Conservation (phyloP, 768 basidiomycete species). For the Omphalotus guepiniiformis region DNA sequence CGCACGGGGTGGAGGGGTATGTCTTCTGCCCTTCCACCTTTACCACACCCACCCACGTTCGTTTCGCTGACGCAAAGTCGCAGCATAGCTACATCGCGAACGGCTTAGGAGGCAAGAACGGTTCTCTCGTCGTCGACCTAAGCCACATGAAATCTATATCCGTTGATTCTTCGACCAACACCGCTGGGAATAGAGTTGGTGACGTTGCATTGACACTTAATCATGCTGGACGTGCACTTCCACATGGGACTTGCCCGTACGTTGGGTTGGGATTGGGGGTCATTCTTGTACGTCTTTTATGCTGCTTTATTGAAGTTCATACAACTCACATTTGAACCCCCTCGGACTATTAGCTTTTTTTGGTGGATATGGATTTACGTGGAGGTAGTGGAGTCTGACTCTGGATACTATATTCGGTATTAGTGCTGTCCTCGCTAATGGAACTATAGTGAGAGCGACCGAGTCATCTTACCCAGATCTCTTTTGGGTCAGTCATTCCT, state of each 20-base stretch:
- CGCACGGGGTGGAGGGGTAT: constrained; percentile 42
- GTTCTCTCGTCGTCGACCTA: constrained; percentile 43
- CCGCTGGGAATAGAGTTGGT: constrained; percentile 42
- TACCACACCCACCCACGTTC: neutral
- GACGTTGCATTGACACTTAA: constrained; percentile 39
- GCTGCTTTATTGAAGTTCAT: neutral
- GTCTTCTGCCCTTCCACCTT: constrained; percentile 9
- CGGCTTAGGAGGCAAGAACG: constrained; percentile 41
- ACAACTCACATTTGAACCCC: neutral
- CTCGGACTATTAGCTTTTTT: constrained; percentile 7
- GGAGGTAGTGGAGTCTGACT: constrained; percentile 47
- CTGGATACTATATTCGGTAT: constrained; percentile 41
- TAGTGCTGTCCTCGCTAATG: constrained; percentile 43
- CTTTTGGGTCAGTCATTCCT: constrained; percentile 39
- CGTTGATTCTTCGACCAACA: constrained; percentile 27
- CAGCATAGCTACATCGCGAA: constrained; percentile 50
- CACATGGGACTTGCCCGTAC: constrained; percentile 50
- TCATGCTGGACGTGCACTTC: constrained; percentile 37
- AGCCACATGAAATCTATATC: constrained; percentile 34
- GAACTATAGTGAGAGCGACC: constrained; percentile 28
- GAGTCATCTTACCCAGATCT: constrained; percentile 41
- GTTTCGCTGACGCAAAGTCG: neutral
- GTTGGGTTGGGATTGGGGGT: constrained; percentile 51
- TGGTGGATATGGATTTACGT: constrained; percentile 48
- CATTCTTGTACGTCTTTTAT: constrained; percentile 31